Percentiles rank a stretch among this genome's conserved stretches.
Evolutionary conservation across 1,139 yeast species (phyloP).

Genomic region (Pichia sp.): DNA sequence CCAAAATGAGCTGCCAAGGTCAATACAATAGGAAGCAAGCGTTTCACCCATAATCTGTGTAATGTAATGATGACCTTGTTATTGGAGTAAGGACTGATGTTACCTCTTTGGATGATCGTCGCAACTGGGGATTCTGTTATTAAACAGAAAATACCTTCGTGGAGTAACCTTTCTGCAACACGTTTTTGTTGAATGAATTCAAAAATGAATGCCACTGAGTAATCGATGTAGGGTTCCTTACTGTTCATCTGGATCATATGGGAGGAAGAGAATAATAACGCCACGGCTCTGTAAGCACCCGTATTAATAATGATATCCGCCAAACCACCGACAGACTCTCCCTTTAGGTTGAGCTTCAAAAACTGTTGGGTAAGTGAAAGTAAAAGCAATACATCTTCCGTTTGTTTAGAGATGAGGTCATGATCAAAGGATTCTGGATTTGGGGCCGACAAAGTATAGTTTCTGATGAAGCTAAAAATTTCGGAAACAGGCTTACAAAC

Average conservation of each 20-base stretch:
- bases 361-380: conserved; percentile 57
- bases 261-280: conserved; percentile 63
- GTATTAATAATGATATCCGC: conserved; percentile 48
- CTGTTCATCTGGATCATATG: conserved; percentile 53
- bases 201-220: conserved; percentile 60
- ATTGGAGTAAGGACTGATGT: conserved; percentile 37
- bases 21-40: conserved; percentile 63
- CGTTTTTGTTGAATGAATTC: conserved; percentile 58
- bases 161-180: conserved; percentile 61
- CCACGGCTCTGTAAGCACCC: conserved; percentile 55
- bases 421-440: conserved; percentile 28
- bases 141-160: conserved; percentile 61
- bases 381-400: conserved; percentile 61
- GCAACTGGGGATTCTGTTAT: conserved; percentile 74
- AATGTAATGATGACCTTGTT: conserved; percentile 30
- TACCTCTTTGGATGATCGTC: conserved; percentile 57
- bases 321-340: conserved; percentile 42
- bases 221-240: conserved; percentile 62
- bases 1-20: conserved; percentile 59
- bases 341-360: conserved; percentile 43
- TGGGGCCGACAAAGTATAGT: conserved; percentile 40
- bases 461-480: conserved; percentile 50
- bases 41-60: conserved; percentile 77
- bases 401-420: conserved; percentile 22
- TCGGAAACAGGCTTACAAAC: conserved; percentile 52